Conservation (phyloP, 2,329 filamentous ascomycete species). For the Celoporthe dispersa region DNA sequence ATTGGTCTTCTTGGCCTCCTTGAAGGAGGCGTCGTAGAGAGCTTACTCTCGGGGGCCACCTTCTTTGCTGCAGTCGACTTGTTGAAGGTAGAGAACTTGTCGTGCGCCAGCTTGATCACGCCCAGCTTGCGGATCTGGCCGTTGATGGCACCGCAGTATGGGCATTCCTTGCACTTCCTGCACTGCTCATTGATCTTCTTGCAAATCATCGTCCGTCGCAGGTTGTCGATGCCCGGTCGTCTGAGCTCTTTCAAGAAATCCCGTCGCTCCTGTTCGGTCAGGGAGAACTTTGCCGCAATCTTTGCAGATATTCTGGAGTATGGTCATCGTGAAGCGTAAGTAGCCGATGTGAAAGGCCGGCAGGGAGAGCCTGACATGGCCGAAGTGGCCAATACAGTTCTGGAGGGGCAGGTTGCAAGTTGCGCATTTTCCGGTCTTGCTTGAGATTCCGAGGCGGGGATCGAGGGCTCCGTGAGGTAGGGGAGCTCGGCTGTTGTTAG, state of each 20-base stretch:
- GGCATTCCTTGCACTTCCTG: slow-evolving; percentile 82
- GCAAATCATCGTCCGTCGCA: slow-evolving; percentile 79
- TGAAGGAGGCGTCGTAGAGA: slow-evolving; percentile 85
- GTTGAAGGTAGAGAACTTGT: slow-evolving; percentile 88
- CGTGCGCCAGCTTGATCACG: slow-evolving; percentile 91
- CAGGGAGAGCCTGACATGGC: slow-evolving; percentile 86
- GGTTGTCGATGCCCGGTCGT: slow-evolving; percentile 81
- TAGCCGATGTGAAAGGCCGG: slow-evolving; percentile 97
- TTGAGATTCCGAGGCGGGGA: slow-evolving; percentile 84
- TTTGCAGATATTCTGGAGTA: slow-evolving; percentile 96
- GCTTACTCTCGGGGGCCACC: slow-evolving; percentile 77
- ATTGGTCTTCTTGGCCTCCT: slow-evolving; percentile 75
- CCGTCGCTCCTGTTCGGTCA: slow-evolving; percentile 79
- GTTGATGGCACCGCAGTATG: slow-evolving; percentile 80
- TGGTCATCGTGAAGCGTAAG: slow-evolving; percentile 87
- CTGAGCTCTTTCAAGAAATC: slow-evolving; percentile 80
- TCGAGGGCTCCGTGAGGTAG: slow-evolving; percentile 87
- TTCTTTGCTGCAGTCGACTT: slow-evolving; percentile 88
- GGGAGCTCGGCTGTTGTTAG: slow-evolving; percentile 68
- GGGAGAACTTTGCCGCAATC: slow-evolving; percentile 83
- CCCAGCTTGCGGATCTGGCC: slow-evolving; percentile 91
- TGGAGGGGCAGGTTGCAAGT: slow-evolving; percentile 84
- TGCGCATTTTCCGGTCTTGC: slow-evolving; percentile 76
- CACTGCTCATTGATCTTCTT: slow-evolving; percentile 91
- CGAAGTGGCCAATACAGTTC: slow-evolving; percentile 93